Base-by-base conservation (phyloP, 2,329 filamentous ascomycete genomes). In the Didymellaceae sp. region DNA sequence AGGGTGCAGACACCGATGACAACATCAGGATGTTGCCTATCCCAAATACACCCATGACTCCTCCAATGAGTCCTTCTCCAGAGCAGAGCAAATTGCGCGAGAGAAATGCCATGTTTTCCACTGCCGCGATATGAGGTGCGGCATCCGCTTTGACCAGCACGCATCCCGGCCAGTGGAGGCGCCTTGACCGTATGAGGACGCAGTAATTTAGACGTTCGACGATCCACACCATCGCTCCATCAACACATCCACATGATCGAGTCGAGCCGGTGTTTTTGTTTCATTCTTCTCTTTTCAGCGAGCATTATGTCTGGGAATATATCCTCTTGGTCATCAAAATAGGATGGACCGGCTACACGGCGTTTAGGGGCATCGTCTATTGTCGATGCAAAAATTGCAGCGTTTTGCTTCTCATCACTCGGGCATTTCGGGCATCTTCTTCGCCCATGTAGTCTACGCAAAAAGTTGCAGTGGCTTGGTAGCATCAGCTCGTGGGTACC, bases 1-100 rank as follows among this genome's bases (percentile, higher is more conserved):
- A 91, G 65, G 92, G 94, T 65, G 92, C 91, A 68, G 92, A 97
- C 74, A 83, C 88, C 61, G 89, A 95, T 63, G 71, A 74, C 57
- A 72, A 72, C 57, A 68, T 74, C 52, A 65, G 72, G 50, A 73
- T 74, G 71, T 54, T 72, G 42, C 70, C 70, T 10, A 72, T 72
- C 47, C 65, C 67, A 35, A 57, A 54, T 34, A 67, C 66, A 21
- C 58, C 63, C 24, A 70, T 72, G 24, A 70, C 69, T 31, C 70
- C 70, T 46, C 68, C 69, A 24, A 51, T 66, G 47, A 70, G 65
- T 26, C 70, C 70, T 39, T 61, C 64, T 35, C 69, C 69, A 16
- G 63, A 66, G 34, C 62, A 67, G 46, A 68, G 65, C 46, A 63
- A 67, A 49, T 62, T 73, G 38, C 69, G 70, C 53, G 70, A 73